Conservation (phyloP, 164 flowering plant genomes). For the Paratinospora sagittata region DNA sequence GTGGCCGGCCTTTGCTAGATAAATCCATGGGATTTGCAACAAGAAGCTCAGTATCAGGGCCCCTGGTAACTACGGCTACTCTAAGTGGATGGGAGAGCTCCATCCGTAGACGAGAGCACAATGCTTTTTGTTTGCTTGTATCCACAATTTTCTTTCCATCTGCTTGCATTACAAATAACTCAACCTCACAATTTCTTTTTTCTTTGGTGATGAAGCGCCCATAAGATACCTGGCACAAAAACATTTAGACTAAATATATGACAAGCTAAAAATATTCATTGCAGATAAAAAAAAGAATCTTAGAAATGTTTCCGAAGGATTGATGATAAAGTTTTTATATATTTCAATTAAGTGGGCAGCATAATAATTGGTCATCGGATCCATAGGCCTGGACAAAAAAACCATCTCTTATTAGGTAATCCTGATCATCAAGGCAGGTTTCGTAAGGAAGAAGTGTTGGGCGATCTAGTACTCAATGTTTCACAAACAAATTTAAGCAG, state of each 20-base stretch:
- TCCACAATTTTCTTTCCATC: constrained; percentile 89
- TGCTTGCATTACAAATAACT: constrained; percentile 72
- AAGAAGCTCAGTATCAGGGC: constrained; percentile 82
- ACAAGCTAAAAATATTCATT: neutral
- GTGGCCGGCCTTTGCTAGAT: constrained; percentile 88
- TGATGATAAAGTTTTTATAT: neutral
- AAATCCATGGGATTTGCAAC: constrained; percentile 89
- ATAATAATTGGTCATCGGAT: neutral
- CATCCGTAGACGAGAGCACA: constrained; percentile 51
- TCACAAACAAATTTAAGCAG: neutral
- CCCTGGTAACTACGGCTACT: constrained; percentile 70
- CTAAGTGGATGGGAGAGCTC: constrained; percentile 71
- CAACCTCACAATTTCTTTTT: constrained; percentile 65
- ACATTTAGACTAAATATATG: no score
- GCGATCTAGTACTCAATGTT: neutral
- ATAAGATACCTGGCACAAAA: constrained; percentile 57
- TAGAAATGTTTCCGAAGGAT: no score
- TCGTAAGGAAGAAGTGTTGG: neutral
- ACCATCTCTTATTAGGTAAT: neutral
- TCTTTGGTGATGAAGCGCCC: constrained; percentile 61
- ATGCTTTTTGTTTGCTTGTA: constrained; percentile 53
- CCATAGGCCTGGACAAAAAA: neutral
- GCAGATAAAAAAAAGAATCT: no score
- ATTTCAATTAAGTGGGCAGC: neutral
- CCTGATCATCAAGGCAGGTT: neutral